Percentiles rank a stretch among this genome's conserved stretches.
Conservation (phyloP, 2,329 filamentous ascomycete species). For the Ophiocordyceps camponoti-floridani region DNA sequence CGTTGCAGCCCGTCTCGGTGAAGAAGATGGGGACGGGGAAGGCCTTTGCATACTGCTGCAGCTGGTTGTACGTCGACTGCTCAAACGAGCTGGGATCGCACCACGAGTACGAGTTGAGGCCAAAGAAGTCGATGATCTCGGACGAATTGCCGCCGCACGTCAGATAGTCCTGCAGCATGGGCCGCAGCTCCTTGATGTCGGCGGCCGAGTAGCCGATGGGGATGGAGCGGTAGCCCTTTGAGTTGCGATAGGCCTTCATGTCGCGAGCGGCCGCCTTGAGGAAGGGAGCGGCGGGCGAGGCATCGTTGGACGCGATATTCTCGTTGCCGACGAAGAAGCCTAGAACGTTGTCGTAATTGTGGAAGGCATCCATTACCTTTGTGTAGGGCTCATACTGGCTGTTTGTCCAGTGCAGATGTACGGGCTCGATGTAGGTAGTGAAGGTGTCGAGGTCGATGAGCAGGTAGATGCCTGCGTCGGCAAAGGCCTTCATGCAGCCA, state of each 20-base stretch:
- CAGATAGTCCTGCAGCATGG: slow-evolving; percentile 51
- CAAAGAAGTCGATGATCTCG: slow-evolving; percentile 67
- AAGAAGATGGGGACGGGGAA: slow-evolving; percentile 82
- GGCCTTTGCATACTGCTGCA: slow-evolving; percentile 46
- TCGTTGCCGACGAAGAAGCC: slow-evolving; percentile 85
- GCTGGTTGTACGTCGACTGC: slow-evolving; percentile 48
- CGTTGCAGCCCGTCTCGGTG: slow-evolving; percentile 76
- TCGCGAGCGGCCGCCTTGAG: slow-evolving; percentile 70
- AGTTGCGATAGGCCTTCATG: slow-evolving; percentile 63
- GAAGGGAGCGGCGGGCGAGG: slow-evolving; percentile 54
- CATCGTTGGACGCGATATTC: slow-evolving; percentile 46
- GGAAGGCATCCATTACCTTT: slow-evolving; percentile 60
- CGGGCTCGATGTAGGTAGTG: slow-evolving; percentile 46
- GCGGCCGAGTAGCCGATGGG: slow-evolving; percentile 78
- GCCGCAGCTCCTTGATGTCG: slow-evolving; percentile 53
- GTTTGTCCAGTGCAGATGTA: slow-evolving; percentile 52
- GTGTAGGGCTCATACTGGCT: slow-evolving; percentile 51
- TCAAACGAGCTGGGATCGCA: slow-evolving; percentile 42
- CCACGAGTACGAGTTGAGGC: slow-evolving; percentile 75
- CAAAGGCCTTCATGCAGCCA: slow-evolving; percentile 67
- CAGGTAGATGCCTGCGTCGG: slow-evolving; percentile 65
- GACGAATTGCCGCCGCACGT: slow-evolving; percentile 54
- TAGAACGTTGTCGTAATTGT: slow-evolving; percentile 60
- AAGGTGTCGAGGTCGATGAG: slow-evolving; percentile 72
- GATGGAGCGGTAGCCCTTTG: slow-evolving; percentile 61